Percentiles rank a stretch among this genome's conserved stretches.
phyloP scores from a whole-genome alignment of 306 rosid genomes.

The Dalbergia cultrata region DNA sequence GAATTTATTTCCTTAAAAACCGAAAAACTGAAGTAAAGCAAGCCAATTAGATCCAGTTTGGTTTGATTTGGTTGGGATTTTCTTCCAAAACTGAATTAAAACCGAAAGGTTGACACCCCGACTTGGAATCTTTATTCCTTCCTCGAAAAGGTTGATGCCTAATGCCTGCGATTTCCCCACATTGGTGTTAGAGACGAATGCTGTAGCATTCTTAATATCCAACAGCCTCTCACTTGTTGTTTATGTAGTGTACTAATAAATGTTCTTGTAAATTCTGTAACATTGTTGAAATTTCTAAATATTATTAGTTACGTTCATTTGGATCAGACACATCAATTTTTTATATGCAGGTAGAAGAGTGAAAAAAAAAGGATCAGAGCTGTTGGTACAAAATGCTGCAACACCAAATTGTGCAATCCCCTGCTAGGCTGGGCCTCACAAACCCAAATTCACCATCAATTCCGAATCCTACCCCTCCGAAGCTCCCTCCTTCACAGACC shows the following conservation, averaged over 20 bases:
- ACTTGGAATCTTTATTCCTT: too few species aligned
- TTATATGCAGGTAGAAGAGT: too few species aligned
- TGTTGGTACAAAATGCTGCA: constrained; percentile 66
- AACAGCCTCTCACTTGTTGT: not conserved
- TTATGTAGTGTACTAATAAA: not conserved
- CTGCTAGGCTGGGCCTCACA: constrained; percentile 84
- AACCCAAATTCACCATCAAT: constrained; percentile 85
- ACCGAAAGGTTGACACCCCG: too few species aligned
- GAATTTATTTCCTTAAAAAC: not conserved
- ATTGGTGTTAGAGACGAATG: not conserved
- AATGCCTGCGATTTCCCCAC: too few species aligned
- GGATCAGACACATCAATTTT: not conserved
- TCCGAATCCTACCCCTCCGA: constrained; percentile 76
- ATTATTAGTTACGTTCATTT: not conserved
- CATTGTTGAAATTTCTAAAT: not conserved
- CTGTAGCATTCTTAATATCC: not conserved
- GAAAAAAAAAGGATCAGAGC: not conserved
- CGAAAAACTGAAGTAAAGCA: not conserved
- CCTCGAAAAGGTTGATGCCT: too few species aligned
- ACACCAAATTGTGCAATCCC: constrained; percentile 84
- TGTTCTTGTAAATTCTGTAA: not conserved
- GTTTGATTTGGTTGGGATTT: not conserved
- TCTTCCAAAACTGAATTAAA: not conserved
- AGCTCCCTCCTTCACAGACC: constrained; percentile 67
- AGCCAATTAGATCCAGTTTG: not conserved